Evolutionary conservation across 345 rosid genomes (phyloP).

Genomic region (Bruguiera gymnorhiza): DNA sequence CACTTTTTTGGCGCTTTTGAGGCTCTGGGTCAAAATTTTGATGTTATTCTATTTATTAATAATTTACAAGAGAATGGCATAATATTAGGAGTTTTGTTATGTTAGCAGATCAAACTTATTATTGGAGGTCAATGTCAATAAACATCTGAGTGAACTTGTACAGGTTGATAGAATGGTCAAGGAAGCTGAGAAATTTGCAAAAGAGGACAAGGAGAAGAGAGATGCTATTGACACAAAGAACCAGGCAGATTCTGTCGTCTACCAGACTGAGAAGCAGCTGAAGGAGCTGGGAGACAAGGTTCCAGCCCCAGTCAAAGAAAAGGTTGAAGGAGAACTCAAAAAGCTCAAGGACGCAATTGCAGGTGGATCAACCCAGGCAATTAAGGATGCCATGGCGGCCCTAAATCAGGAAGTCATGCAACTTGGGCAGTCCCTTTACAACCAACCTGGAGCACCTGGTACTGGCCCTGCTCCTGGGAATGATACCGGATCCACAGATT

Average conservation of each 20-base stretch:
- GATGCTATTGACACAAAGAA: constrained; percentile 96
- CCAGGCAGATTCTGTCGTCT: constrained; percentile 86
- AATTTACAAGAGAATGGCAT: background rate
- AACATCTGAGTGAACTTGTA: background rate
- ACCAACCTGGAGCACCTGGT: constrained; percentile 67
- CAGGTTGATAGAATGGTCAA: constrained; percentile 88
- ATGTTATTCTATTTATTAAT: background rate
- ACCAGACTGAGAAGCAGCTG: constrained; percentile 91
- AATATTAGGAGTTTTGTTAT: too few species aligned
- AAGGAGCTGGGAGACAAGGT: constrained; percentile 88
- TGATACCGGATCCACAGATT: constrained; percentile 52
- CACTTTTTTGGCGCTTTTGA: too few species aligned
- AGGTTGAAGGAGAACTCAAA: constrained; percentile 76
- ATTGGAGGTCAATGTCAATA: background rate
- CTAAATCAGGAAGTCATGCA: constrained; percentile 96
- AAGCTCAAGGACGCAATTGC: constrained; percentile 76
- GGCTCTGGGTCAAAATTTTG: background rate
- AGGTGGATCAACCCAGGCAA: constrained; percentile 61
- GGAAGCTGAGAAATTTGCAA: constrained; percentile 81
- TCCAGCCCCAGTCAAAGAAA: constrained; percentile 79
- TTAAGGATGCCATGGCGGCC: constrained; percentile 81
- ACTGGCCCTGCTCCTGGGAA: constrained; percentile 58
- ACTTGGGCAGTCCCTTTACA: constrained; percentile 84
- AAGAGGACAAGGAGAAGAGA: constrained; percentile 94
- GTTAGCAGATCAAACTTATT: background rate